Base-by-base conservation (phyloP, 2,329 filamentous ascomycete species). In the Proliferodiscus dingleyae region DNA sequence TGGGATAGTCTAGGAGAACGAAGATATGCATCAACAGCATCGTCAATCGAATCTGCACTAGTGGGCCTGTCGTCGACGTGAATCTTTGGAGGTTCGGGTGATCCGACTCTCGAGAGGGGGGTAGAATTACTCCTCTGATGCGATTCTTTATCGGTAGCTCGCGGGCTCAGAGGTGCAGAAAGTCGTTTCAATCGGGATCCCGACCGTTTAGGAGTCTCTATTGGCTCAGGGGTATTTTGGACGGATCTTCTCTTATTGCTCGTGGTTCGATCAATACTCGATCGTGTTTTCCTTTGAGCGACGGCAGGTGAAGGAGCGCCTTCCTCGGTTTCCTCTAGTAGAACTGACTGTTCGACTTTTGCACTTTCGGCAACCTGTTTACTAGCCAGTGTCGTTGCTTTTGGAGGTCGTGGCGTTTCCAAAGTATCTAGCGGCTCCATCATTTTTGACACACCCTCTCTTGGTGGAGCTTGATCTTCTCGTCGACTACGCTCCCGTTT, bases 11-110 rank as follows among this genome's bases (percentile, higher is more conserved):
- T 81, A 0, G 89, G 83, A 9, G 89, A 89, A 57, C 82, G 81
- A 5, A 97, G 73, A 61, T 95, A 98, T 2, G 83, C 80, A 45
- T 89, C 81, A 1, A 98, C 89, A 1, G 89, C 88, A 59, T 90
- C 79, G 55, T 96, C 90, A 33, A 97, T 80, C 0, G 90, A 94
- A 66, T 96, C 90, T 6, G 84, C 77, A 46, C 88, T 95, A 11
- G 74, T 76, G 1, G 87, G 87, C 8, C 88, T 77, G 57, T 89
- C 87, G 49, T 89, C 85, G 1, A 77, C 72, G 11, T 59, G 55
- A 7, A 62, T 56, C 30, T 58, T 53, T 8, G 53, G 15, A 36
- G 53, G 55, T 21, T 61, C 61, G 13, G 60, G 55, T 15, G 61
- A 59, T 9, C 45, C 42, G 29, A 55, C 51, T 45, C 57, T 47